These are phyloP conservation scores for Mycena latifolia DNA, from an alignment of 768 basidiomycete species.

Conservation along the genomic window DNA sequence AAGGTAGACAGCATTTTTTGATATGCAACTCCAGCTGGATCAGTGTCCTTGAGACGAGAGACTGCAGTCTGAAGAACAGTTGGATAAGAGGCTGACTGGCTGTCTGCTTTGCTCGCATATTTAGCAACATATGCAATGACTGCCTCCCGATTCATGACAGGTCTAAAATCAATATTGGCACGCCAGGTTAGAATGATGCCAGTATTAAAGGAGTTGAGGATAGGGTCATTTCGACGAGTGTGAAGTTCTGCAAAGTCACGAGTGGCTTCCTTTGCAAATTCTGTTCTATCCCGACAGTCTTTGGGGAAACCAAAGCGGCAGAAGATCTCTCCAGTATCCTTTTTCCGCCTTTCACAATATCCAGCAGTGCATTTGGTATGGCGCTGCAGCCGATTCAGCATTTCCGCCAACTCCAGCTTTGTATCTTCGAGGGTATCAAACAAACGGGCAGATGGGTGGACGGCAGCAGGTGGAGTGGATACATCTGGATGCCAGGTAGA, in stretches of 20 bases:
- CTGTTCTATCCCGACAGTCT: conserved; percentile 5
- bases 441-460: conserved; percentile 34
- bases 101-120: conserved; percentile 36
- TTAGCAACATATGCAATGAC: conserved; percentile 37
- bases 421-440: conserved; percentile 35
- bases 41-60: conserved; percentile 16
- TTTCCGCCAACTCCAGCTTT: conserved; percentile 41
- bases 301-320: conserved; percentile 40
- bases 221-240: conserved; percentile 36
- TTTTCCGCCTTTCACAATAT: conserved; percentile 39
- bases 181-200: conserved; percentile 38
- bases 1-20: conserved; percentile 31
- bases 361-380: conserved; percentile 42
- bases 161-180: conserved; percentile 43
- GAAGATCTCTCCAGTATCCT: conserved; percentile 32
- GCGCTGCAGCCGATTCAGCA: conserved; percentile 39
- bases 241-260: conserved; percentile 21
- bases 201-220: conserved; percentile 39
- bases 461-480: conserved; percentile 26
- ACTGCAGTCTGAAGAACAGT: conserved; percentile 24
- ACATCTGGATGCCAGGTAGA: conserved; percentile 35
- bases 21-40: conserved; percentile 28
- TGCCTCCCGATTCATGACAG: conserved; percentile 39
- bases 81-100: conserved; percentile 14
- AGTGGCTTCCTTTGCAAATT: background rate